Base-by-base conservation (phyloP, 805 yeast species). In the Hanseniaspora taiwanica region DNA sequence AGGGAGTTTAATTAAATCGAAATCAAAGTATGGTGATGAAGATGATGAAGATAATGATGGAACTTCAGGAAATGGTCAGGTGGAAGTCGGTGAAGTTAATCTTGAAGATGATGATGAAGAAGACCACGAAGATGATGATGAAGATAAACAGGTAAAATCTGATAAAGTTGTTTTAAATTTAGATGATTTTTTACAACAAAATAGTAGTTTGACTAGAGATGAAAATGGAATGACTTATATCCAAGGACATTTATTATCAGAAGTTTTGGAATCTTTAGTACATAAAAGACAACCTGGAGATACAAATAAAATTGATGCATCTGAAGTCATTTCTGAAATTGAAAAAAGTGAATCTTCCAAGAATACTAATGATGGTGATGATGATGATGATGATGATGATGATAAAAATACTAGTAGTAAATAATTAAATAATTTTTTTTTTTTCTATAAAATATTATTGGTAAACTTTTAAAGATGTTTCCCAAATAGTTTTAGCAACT, bases 211-310 rank as follows among this genome's bases (percentile, higher is more conserved):
- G 13, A 41, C 44, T 12, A 37, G 76, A 37, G 72, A 74, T 42
- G 73, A 72, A 46, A 73, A 74, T 52, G 78, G 78, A 27, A 75
- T 75, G 27, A 72, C 77, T 39, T 77, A 76, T 54, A 66, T 77
- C 47, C 80, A 76, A 51, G 75, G 76, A 6, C 63, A 78, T 27
- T 68, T 78, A 9, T 71, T 81, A 19, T 73, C 74, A 44, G 73
- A 78, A n/a, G 69, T 77, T 50, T 62, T 78, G 51, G 78, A 78
- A 21, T 64, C 71, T 6, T 50, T 33, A 18, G 36, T 67, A 35
- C 29, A 25, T 7, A 25, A 25, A 25, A 25, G 42, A 8, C 33
- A 36, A 29, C 12, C 42, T 14, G 68, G 68, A 31, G 66, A 60
- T 23, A 62, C 62, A 40, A 55, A 53, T 7, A 50, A 52, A 18